Conservation (phyloP, 345 rosid species). For the Gossypium arboreum region DNA sequence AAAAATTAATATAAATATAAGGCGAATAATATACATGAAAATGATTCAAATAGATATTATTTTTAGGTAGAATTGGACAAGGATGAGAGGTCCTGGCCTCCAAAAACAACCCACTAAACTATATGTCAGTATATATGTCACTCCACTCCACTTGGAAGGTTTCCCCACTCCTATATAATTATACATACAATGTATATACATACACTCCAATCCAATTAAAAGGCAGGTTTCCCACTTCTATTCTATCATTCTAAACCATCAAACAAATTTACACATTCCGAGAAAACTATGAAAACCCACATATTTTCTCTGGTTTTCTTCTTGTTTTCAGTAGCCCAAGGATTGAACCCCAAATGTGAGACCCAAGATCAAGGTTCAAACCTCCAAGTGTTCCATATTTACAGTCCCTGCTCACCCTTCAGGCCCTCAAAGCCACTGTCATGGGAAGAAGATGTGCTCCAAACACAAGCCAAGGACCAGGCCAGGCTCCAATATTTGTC, state of each 20-base stretch:
- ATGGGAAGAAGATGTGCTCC: conserved; percentile 73
- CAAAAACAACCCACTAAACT: conserved; percentile 22
- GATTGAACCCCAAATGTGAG: conserved; percentile 42
- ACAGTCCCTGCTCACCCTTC: conserved; percentile 78
- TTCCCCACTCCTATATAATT: conserved; percentile 22
- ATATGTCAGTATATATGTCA: conserved; percentile 3
- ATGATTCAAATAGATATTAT: background rate
- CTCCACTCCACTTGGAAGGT: background rate
- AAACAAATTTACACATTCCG: background rate
- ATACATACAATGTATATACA: background rate
- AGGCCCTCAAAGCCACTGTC: conserved; percentile 47
- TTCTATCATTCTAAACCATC: background rate
- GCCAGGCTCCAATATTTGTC: conserved; percentile 65
- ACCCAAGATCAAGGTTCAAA: conserved; percentile 46
- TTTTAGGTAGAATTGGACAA: conserved; percentile 9
- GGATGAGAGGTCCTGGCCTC: conserved; percentile 20
- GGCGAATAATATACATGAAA: too few relatives aligned
- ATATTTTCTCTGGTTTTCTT: conserved; percentile 24
- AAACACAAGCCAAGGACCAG: conserved; percentile 64
- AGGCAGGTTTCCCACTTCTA: too few relatives aligned
- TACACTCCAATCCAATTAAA: background rate
- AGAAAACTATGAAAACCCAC: conserved; percentile 29
- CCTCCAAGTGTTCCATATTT: conserved; percentile 71
- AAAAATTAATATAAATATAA: too few relatives aligned
- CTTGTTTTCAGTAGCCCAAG: conserved; percentile 31